Evolutionary conservation across 2,329 filamentous ascomycete species (phyloP), one percentile per base, ranked within the genome.

Genomic region (Penicillium capsulatum): DNA sequence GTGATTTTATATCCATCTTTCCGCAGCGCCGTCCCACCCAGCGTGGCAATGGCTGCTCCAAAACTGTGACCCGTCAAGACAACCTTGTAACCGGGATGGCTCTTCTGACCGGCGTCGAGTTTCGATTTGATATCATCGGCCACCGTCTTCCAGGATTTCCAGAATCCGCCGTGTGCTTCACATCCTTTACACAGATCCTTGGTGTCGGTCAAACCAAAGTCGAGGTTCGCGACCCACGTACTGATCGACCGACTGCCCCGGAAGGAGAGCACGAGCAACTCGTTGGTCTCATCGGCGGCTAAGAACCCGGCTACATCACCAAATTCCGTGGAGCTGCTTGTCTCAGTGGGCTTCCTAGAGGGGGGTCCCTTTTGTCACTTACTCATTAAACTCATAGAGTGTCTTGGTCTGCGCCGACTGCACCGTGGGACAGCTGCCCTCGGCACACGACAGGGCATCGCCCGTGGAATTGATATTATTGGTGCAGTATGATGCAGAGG

Each of bases 401-500:
- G 71, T 69, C 10, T 50, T 67, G 0, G 72, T 72, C 22, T 66
- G 59, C 2, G 71, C 70, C 1, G 63, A 53, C 54, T 77, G 61
- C 3, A 78, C 72, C 0, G 58, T 50, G 1, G 71, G 66, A 48
- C 75, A 78, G 45, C 71, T 74, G 2, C 64, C 68, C 7, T 62
- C 54, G 0, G 58, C 47, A 47, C 75, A 78, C 7, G 60, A 61
- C 30, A 76, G 34, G 36, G 66, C 67, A 7, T 66, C 65, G 29
- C 63, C 64, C 2, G 68, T 44, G 17, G 65, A 65, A 39, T 72
- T 59, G 55, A 72, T 67, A 55, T 77, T 77, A 27, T 47, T 55
- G 2, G 64, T 50, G 53, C 75, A 77, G 55, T 77, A 77, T 14
- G 73, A 64, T 3, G 75, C 74, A 2, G 73, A 74, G 2, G 73